These are phyloP conservation scores for Sporothrix inflata DNA, from an alignment of 2,329 filamentous ascomycete species.

Conservation along the genomic window DNA sequence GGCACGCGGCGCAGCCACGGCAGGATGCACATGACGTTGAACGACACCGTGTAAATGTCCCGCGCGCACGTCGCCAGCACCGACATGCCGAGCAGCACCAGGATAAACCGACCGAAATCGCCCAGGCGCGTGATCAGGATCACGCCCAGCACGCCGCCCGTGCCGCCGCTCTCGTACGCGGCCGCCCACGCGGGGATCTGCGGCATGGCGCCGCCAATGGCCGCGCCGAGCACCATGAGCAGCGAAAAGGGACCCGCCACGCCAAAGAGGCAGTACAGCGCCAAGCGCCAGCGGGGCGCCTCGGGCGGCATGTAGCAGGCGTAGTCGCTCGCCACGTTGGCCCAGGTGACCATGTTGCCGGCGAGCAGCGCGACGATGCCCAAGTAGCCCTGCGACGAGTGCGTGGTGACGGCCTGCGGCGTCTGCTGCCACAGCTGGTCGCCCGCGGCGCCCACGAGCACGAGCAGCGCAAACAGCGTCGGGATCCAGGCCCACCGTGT, in stretches of 20 bases:
- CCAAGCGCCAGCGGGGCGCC: conserved; percentile 43
- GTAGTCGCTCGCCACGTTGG: conserved; percentile 61
- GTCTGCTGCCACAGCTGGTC: conserved; percentile 24
- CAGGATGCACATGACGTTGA: conserved; percentile 58
- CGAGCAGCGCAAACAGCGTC: conserved; percentile 30
- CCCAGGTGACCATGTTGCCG: conserved; percentile 66
- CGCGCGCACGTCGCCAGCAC: conserved; percentile 62
- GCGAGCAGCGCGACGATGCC: conserved; percentile 59
- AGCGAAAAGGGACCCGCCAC: conserved; percentile 58
- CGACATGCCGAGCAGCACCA: conserved; percentile 60
- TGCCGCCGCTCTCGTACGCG: conserved; percentile 55
- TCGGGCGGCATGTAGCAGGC: conserved; percentile 61
- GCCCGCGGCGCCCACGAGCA: conserved; percentile 29
- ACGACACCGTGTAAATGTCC: conserved; percentile 64
- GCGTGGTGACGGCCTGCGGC: conserved; percentile 27
- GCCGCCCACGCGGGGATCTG: conserved; percentile 56
- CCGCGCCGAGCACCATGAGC: conserved; percentile 65
- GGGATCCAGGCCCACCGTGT: conserved; percentile 34
- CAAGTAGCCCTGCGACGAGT: conserved; percentile 50
- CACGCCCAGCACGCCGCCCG: conserved; percentile 61
- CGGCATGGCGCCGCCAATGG: conserved; percentile 62
- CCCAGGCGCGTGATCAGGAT: conserved; percentile 61
- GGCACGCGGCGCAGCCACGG: conserved; percentile 45
- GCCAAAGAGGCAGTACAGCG: conserved; percentile 60
- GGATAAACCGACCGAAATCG: conserved; percentile 63